These are phyloP conservation scores for Agastache rugosa DNA, from an alignment of 257 asterid species.

Conservation along the genomic window DNA sequence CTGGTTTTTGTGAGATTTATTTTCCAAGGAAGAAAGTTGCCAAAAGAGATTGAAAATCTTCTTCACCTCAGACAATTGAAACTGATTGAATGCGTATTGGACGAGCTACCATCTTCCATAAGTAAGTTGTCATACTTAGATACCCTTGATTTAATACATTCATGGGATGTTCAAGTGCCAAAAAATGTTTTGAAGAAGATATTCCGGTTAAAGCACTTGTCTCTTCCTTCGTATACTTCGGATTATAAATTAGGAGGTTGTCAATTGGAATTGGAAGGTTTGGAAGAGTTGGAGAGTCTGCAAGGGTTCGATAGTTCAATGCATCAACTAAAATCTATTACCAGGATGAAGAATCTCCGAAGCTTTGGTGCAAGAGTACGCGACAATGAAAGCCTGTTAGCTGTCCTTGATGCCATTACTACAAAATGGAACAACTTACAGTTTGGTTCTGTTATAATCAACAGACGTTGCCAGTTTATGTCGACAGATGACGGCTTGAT, in stretches of 20 bases:
- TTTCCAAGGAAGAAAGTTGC: slow-evolving; percentile 14
- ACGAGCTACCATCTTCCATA: slow-evolving; percentile 8
- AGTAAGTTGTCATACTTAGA: not conserved
- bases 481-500: too few relatives aligned
- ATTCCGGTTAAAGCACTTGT: slow-evolving; percentile 19
- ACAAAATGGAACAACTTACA: not conserved
- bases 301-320: not conserved
- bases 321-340: not conserved
- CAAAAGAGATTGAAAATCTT: not conserved
- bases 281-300: slow-evolving; percentile 9
- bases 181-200: not conserved
- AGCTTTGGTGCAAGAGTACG: not conserved
- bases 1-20: not conserved
- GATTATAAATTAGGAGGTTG: not conserved
- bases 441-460: not conserved
- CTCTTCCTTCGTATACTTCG: not conserved
- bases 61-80: not conserved
- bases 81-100: not conserved
- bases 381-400: not conserved
- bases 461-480: not conserved
- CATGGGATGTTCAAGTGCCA: not conserved
- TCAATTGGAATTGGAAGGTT: not conserved
- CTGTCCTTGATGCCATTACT: not conserved
- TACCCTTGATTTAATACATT: not conserved
- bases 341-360: not conserved